Percentiles rank a stretch among this genome's conserved stretches.
Evolutionary conservation across 2,329 filamentous ascomycete species (phyloP).

Genomic region (Clathrospora elynae): DNA sequence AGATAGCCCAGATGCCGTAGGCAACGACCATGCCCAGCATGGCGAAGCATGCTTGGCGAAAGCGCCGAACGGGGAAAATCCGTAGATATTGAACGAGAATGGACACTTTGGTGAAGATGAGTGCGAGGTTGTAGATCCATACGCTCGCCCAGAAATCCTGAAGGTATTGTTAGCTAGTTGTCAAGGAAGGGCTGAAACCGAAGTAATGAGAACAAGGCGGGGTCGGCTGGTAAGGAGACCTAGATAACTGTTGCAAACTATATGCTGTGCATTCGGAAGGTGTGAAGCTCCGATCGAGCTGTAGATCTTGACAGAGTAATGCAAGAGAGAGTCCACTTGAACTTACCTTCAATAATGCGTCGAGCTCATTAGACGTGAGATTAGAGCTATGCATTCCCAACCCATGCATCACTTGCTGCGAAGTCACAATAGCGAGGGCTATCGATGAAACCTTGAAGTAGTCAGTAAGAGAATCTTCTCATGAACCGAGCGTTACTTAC

Average conservation of each 20-base stretch:
- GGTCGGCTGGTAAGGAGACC: too few species aligned
- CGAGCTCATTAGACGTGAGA: slow-evolving; percentile 16
- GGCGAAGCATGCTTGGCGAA: slow-evolving; percentile 35
- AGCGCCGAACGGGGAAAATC: slow-evolving; percentile 37
- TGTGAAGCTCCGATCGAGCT: too few species aligned
- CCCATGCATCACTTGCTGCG: slow-evolving; percentile 40
- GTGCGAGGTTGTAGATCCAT: slow-evolving; percentile 41
- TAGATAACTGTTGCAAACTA: too few species aligned
- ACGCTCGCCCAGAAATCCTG: slow-evolving; percentile 45
- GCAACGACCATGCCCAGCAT: slow-evolving; percentile 32
- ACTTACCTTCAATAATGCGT: slow-evolving; percentile 22
- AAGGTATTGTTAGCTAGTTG: slow-evolving; percentile 16
- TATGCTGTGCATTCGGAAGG: not conserved
- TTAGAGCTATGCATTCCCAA: slow-evolving; percentile 31
- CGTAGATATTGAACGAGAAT: slow-evolving; percentile 42
- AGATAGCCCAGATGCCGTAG: slow-evolving; percentile 38
- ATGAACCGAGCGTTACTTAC: slow-evolving; percentile 19
- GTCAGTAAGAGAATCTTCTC: slow-evolving; percentile 19
- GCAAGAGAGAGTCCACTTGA: not conserved
- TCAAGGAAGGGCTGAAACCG: slow-evolving; percentile 3
- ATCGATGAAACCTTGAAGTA: slow-evolving; percentile 30
- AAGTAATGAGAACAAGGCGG: too few species aligned
- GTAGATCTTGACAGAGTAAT: too few species aligned
- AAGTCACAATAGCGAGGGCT: slow-evolving; percentile 33
- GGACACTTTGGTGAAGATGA: slow-evolving; percentile 41